Evolutionary conservation across 1,284 basidiomycete genomes (phyloP).

Genomic region (Cutaneotrichosporon spelunceum): DNA sequence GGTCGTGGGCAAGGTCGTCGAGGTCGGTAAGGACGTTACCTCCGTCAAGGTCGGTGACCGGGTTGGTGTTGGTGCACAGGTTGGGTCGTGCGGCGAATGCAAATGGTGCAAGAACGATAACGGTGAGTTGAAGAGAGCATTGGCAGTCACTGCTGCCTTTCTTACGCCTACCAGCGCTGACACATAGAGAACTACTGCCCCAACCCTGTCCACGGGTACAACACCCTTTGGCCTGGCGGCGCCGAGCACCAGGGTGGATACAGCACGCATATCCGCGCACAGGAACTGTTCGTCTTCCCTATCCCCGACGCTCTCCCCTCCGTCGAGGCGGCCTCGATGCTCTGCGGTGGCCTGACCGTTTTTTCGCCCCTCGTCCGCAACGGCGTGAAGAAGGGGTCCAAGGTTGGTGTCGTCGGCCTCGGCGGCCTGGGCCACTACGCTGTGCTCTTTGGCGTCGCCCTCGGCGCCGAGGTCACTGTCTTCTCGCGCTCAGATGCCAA

Average conservation of each 20-base stretch:
- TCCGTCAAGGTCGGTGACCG: conserved; percentile 54
- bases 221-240: conserved; percentile 56
- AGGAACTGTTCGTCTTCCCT: conserved; percentile 66
- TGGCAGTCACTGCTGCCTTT: no score
- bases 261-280: conserved; percentile 63
- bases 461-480: conserved; percentile 63
- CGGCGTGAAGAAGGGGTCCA: conserved; percentile 62
- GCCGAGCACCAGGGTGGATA: conserved; percentile 60
- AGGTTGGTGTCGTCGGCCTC: conserved; percentile 65
- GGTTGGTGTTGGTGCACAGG: conserved; percentile 56
- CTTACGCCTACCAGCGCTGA: no score
- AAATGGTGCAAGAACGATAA: conserved; percentile 49
- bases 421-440: conserved; percentile 62
- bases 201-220: conserved; percentile 50
- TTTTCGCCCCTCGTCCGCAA: conserved; percentile 64
- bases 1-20: conserved; percentile 53
- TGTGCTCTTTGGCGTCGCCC: conserved; percentile 59
- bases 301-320: conserved; percentile 62
- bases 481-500: conserved; percentile 65
- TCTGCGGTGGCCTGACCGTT: conserved; percentile 66
- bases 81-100: conserved; percentile 48
- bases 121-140: conserved; percentile 34
- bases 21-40: conserved; percentile 51
- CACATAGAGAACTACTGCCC: conserved; percentile 52
- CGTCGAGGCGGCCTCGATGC: conserved; percentile 56